phyloP scores from a whole-genome alignment of 768 basidiomycete species.

The Suillus plorans region DNA sequence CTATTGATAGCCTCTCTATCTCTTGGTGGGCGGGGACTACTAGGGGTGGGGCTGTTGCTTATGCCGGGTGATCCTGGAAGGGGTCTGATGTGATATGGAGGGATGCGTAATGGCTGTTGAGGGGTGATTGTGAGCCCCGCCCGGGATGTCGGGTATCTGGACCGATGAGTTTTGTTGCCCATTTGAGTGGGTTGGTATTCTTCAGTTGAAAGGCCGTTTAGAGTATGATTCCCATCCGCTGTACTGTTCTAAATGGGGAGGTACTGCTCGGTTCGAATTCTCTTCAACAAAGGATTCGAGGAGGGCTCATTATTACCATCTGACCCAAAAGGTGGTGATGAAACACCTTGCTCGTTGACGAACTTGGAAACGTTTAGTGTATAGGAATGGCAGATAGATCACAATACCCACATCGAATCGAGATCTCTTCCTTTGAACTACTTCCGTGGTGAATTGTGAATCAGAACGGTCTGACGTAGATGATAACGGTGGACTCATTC shows the following conservation, averaged over 20 bases:
- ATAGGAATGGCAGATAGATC: background rate
- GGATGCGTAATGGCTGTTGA: background rate
- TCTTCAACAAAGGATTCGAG: background rate
- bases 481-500: background rate
- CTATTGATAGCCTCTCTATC: conserved; percentile 8
- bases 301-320: background rate
- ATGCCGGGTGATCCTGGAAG: background rate
- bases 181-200: background rate
- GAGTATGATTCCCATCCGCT: background rate
- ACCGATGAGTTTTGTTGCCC: too few species aligned
- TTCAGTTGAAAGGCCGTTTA: background rate
- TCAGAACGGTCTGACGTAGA: background rate
- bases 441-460: background rate
- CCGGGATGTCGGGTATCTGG: background rate
- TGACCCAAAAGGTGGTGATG: background rate
- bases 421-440: background rate
- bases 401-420: background rate
- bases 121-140: background rate
- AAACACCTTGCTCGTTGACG: background rate
- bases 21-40: background rate
- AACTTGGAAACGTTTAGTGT: background rate
- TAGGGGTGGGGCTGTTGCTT: background rate
- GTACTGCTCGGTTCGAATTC: background rate
- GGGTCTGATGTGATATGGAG: background rate
- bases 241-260: background rate